phyloP scores from a whole-genome alignment of 164 flowering plant genomes.

The Paratinospora sagittata region DNA sequence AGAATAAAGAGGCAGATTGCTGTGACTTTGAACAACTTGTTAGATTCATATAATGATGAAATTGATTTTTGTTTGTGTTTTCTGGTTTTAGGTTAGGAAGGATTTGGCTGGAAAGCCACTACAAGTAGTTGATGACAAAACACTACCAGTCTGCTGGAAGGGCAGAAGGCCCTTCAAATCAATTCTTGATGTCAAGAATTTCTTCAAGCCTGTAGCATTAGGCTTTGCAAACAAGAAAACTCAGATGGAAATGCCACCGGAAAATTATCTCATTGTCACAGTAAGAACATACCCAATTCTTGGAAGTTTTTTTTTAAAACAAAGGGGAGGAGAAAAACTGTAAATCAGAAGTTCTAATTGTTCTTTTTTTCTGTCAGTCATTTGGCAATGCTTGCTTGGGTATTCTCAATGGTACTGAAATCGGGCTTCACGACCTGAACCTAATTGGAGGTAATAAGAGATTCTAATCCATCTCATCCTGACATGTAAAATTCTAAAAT shows the following conservation, averaged over 20 bases:
- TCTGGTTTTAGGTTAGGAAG: conserved; percentile 45
- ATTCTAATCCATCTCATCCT: not conserved
- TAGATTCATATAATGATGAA: not conserved
- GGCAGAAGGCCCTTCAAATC: conserved; percentile 58
- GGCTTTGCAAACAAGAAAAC: conserved; percentile 46
- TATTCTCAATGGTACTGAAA: conserved; percentile 62
- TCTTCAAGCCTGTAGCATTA: conserved; percentile 54
- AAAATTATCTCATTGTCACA: conserved; percentile 64
- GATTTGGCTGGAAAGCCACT: conserved; percentile 49
- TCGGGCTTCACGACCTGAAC: conserved; percentile 42
- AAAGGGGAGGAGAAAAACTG: not conserved
- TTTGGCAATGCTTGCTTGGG: conserved; percentile 84
- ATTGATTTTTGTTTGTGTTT: too few relatives aligned
- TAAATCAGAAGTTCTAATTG: conserved; percentile 2
- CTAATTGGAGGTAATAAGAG: conserved; percentile 73
- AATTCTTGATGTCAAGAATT: conserved; percentile 42
- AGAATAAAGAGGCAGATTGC: not conserved
- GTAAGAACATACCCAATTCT: conserved; percentile 32
- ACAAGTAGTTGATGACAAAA: conserved; percentile 42
- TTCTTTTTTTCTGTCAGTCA: conserved; percentile 31
- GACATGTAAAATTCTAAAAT: not conserved
- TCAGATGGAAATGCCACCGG: conserved; percentile 60
- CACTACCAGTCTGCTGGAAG: conserved; percentile 88
- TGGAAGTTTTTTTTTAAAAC: too few relatives aligned
- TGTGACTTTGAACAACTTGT: not conserved